Percentiles rank a stretch among this genome's conserved stretches.
Conservation (phyloP, 2,329 filamentous ascomycete genomes). For the Venturiaceae sp. region DNA sequence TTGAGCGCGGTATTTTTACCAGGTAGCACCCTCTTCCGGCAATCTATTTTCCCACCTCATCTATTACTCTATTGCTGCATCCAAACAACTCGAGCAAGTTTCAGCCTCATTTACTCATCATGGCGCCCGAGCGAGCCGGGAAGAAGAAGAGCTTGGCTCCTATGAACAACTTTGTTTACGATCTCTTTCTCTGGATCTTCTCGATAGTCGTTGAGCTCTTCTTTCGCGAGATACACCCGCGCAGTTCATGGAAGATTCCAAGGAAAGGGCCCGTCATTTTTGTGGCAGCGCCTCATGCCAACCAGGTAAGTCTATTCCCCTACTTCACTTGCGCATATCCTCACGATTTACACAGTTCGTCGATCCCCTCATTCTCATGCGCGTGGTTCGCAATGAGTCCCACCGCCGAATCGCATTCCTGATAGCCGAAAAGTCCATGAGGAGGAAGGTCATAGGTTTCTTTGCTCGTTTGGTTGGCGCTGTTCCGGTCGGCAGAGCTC, state of each 20-base stretch:
- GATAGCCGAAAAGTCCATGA: conserved; percentile 91
- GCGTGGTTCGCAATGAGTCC: conserved; percentile 77
- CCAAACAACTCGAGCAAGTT: background rate
- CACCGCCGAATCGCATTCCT: conserved; percentile 84
- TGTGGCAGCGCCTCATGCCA: conserved; percentile 93
- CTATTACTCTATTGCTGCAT: background rate
- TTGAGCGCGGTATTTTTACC: background rate
- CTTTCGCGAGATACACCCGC: conserved; percentile 93
- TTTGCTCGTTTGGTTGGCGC: conserved; percentile 76
- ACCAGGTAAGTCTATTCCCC: conserved; percentile 55
- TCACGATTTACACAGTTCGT: conserved; percentile 57
- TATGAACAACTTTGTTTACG: conserved; percentile 52
- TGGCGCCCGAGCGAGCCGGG: conserved; percentile 1
- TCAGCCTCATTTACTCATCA: background rate
- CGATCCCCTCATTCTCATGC: conserved; percentile 87
- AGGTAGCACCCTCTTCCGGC: background rate
- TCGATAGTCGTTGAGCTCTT: conserved; percentile 88
- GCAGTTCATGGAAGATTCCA: conserved; percentile 91
- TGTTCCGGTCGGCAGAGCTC: conserved; percentile 84
- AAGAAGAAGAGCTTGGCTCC: conserved; percentile 2
- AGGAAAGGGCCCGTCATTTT: conserved; percentile 83
- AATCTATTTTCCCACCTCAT: background rate
- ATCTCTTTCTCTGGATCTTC: conserved; percentile 67
- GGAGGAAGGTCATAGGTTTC: conserved; percentile 79
- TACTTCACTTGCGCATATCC: background rate